Evolutionary conservation across 2,329 filamentous ascomycete species (phyloP), one percentile per base, ranked within the genome.

Genomic region (Colletotrichum sp.): DNA sequence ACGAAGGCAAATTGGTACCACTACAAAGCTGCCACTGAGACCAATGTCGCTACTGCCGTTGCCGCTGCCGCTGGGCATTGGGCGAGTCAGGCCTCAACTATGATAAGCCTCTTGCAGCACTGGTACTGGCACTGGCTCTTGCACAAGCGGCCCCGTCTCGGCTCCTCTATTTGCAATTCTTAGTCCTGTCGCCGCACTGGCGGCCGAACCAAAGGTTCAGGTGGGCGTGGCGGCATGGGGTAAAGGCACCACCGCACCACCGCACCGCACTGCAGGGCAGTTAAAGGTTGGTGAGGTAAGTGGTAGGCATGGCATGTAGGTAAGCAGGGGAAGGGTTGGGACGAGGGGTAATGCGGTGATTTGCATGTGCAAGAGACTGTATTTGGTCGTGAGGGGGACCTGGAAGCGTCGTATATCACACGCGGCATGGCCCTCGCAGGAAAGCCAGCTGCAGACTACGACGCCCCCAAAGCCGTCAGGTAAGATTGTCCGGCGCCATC

Each of bases 61-160:
- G 69, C 52, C 39, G 60, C 55, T 55, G 55, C n/a, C 55, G 57
- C 73, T 69, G 49, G 70, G 65, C 64, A 57, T 67, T 52, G 68
- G 71, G 67, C 76, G 77, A 78, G 72, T 78, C 75, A 76, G 77
- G 77, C 75, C 55, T 78, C 69, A 73, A 77, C 73, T 67, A 44
- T 60, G 72, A 69, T 72, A 66, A 76, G 76, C 69, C 55, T 44
- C 32, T 26, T 39, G 65, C 44, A 75, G 64, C 69, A 69, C 52
- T 57, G 34, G 60, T 55, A 68, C 71, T 30, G 44, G 67, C 59
- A 63, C 73, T 36, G 32, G 72, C 67, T 66, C 76, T 66, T 72
- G 55, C 64, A 60, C 72, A 62, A 68, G 32, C 59, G 39, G 26
- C 64, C 52, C 39, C 66, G 52, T 59, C 36, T 55, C 21, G 39